These are phyloP conservation scores for Plectosphaerella cucumerina DNA, from an alignment of 2,329 filamentous ascomycete species.

Conservation along the genomic window DNA sequence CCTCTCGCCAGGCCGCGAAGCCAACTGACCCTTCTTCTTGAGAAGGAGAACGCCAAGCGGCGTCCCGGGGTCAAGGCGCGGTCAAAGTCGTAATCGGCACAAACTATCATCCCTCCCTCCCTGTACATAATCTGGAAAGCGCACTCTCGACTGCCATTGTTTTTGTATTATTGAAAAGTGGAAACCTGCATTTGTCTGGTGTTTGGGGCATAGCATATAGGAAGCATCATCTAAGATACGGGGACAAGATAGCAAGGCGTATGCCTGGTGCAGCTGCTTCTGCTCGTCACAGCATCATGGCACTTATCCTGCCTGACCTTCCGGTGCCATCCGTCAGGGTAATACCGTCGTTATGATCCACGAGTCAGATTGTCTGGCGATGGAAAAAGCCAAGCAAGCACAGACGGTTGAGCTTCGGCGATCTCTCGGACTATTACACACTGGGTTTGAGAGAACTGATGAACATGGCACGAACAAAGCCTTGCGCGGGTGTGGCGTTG, in stretches of 20 bases:
- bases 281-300: no score
- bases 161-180: not conserved
- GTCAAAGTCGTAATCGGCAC: constrained; percentile 10
- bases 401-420: no score
- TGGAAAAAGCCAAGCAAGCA: no score
- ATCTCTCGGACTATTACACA: no score
- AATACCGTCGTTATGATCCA: no score
- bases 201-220: not conserved
- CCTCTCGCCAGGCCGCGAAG: constrained; percentile 57
- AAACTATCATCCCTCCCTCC: not conserved
- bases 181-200: not conserved
- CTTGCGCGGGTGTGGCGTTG: no score
- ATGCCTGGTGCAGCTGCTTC: no score
- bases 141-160: not conserved
- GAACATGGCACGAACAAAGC: no score
- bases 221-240: not conserved
- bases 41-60: constrained; percentile 40
- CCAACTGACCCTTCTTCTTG: constrained; percentile 53
- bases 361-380: no score
- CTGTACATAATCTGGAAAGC: not conserved
- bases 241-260: not conserved
- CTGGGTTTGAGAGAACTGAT: no score
- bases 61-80: constrained; percentile 19
- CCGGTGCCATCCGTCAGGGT: no score
- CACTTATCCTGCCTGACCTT: no score